A percentile compares a stretch with the other conserved stretches of the same genome.
Evolutionary conservation across 2,329 filamentous ascomycete genomes (phyloP).

Genomic region (Sporothrix schenckii): DNA sequence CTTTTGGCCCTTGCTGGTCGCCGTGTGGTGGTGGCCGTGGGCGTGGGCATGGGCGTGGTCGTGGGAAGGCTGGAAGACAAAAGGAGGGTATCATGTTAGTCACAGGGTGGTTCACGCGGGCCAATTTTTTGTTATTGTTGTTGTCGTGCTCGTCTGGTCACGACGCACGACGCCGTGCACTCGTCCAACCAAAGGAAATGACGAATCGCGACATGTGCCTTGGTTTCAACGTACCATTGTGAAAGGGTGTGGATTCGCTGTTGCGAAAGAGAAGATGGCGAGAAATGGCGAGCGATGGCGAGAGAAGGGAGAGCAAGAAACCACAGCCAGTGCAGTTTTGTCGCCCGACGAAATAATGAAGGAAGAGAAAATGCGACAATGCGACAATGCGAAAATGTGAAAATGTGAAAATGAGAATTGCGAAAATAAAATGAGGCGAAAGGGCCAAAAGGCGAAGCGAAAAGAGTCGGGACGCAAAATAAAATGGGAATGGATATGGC

Average conservation of each 20-base stretch:
- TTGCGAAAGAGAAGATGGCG: too few relatives aligned
- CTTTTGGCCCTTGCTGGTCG: slow-evolving; percentile 2
- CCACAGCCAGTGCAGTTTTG: slow-evolving; percentile 11
- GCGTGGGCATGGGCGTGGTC: neutral
- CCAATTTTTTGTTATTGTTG: neutral
- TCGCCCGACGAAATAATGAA: neutral
- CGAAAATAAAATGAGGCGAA: neutral
- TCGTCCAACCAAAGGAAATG: neutral
- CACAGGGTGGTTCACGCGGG: slow-evolving; percentile 3
- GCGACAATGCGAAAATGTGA: neutral
- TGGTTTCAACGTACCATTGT: slow-evolving; percentile 8
- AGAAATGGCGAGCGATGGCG: too few relatives aligned
- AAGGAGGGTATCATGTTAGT: neutral
- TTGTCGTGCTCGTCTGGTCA: too few relatives aligned
- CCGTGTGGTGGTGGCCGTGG: slow-evolving; percentile 18
- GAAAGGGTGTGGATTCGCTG: too few relatives aligned
- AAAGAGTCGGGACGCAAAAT: too few relatives aligned
- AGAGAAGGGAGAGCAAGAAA: neutral
- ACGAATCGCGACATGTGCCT: slow-evolving; percentile 1
- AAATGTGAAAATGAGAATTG: neutral
- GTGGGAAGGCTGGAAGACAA: slow-evolving; percentile 18
- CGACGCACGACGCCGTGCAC: too few relatives aligned
- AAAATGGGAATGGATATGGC: neutral
- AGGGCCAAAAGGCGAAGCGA: too few relatives aligned
- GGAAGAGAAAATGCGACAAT: neutral